These are phyloP conservation scores for Ramichloridium luteum DNA, from an alignment of 2,329 filamentous ascomycete genomes.

Conservation along the genomic window DNA sequence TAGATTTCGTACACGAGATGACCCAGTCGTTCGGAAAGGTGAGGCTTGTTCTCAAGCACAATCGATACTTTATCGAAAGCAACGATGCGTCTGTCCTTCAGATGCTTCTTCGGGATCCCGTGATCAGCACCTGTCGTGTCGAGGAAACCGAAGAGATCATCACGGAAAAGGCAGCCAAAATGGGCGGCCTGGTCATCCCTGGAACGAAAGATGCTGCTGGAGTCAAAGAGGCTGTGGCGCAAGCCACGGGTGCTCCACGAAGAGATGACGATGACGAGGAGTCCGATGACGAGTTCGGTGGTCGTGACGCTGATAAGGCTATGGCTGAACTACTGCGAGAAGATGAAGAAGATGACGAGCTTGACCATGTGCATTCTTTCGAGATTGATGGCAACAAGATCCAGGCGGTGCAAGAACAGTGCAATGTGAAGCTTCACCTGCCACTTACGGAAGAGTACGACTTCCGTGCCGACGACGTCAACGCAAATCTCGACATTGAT, in stretches of 20 bases:
- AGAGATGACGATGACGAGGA: conserved; percentile 40
- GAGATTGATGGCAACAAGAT: conserved; percentile 75
- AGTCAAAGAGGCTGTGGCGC: conserved; percentile 56
- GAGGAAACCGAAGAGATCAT: conserved; percentile 62
- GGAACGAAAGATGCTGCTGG: conserved; percentile 89
- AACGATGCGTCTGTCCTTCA: conserved; percentile 78
- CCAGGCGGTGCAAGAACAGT: conserved; percentile 78
- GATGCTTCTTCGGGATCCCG: conserved; percentile 68
- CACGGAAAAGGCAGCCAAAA: conserved; percentile 70
- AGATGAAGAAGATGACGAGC: conserved; percentile 72
- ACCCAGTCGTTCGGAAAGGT: conserved; percentile 92
- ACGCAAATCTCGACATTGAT: conserved; percentile 87
- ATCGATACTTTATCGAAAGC: conserved; percentile 87
- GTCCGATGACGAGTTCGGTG: conserved; percentile 44
- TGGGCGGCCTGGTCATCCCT: conserved; percentile 79
- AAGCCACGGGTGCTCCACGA: conserved; percentile 32
- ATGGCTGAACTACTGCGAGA: conserved; percentile 57
- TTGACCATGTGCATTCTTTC: conserved; percentile 83
- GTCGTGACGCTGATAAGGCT: conserved; percentile 34
- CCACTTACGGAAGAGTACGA: conserved; percentile 95
- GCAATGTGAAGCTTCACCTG: conserved; percentile 63
- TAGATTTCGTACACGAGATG: conserved; percentile 66
- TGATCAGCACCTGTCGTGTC: conserved; percentile 68
- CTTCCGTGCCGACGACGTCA: conserved; percentile 80
- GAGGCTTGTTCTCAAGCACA: conserved; percentile 87